Conservation (phyloP, 139 green algal species). For the Micractinium conductrix region DNA sequence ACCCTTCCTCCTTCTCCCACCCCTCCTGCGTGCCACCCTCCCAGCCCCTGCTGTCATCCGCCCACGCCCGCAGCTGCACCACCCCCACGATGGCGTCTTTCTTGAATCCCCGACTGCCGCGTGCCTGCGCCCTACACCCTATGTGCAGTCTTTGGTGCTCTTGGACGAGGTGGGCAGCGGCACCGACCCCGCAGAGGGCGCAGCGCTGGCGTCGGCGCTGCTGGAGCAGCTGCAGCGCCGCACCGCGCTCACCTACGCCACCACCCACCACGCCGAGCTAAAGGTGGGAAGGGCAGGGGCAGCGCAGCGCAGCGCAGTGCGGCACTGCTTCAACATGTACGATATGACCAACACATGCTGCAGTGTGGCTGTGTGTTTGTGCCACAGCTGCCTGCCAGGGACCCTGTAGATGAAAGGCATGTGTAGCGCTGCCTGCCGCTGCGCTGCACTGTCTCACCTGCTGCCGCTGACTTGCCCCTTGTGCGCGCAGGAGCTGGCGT, state of each 20-base stretch:
- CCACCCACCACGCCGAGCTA: constrained; percentile 73
- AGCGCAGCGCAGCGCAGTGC: background rate
- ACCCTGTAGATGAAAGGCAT: no score
- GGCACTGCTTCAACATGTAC: background rate
- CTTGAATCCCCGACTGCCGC: no score
- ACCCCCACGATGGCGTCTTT: no score
- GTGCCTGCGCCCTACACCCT: no score
- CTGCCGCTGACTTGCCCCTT: background rate
- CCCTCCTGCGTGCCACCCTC: background rate
- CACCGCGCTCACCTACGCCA: constrained; percentile 65
- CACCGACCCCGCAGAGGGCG: constrained; percentile 83
- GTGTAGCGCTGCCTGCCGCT: background rate
- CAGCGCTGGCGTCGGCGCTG: constrained; percentile 70
- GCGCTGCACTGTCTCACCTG: background rate
- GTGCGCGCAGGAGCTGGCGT: constrained; percentile 46
- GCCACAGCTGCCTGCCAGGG: no score
- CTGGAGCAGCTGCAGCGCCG: constrained; percentile 53
- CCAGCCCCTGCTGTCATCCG: background rate
- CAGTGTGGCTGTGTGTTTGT: background rate
- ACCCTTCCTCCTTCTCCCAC: no score
- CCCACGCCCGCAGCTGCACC: no score
- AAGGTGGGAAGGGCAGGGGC: constrained; percentile 58
- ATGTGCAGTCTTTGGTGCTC: constrained; percentile 72
- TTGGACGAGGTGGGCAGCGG: constrained; percentile 86
- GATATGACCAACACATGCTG: background rate